phyloP scores from a whole-genome alignment of 106 monocot genomes.

The Vanilla planifolia region DNA sequence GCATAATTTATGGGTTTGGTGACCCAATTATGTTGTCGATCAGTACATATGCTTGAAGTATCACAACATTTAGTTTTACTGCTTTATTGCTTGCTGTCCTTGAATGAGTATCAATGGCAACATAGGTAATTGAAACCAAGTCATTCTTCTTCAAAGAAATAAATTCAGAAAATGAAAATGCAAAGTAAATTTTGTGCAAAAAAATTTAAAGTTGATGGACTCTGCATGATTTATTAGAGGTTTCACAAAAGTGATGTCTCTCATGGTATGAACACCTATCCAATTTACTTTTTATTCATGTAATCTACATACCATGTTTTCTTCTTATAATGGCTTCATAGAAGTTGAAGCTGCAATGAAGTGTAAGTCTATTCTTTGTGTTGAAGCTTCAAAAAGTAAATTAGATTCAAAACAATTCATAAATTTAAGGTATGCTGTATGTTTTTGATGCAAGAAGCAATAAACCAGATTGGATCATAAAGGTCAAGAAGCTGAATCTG shows the following conservation, averaged over 20 bases:
- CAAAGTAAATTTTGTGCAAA: not conserved
- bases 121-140: not conserved
- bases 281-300: not conserved
- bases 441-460: too few relatives aligned
- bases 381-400: not conserved
- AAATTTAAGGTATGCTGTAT: too few relatives aligned
- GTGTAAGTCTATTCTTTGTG: not conserved
- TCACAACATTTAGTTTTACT: conserved; percentile 14
- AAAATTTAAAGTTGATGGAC: too few relatives aligned
- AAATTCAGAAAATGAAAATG: not conserved
- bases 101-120: not conserved
- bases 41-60: not conserved
- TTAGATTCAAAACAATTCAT: too few relatives aligned
- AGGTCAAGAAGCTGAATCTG: too few relatives aligned
- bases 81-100: too few relatives aligned
- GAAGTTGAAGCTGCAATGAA: too few relatives aligned
- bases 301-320: conserved; percentile 1
- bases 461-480: too few relatives aligned
- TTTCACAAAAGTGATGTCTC: not conserved
- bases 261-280: not conserved
- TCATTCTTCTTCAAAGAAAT: too few relatives aligned
- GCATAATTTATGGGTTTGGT: too few relatives aligned
- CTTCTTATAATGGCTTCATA: not conserved
- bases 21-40: too few relatives aligned
- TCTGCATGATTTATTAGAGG: not conserved